These are phyloP conservation scores for Sesbania bispinosa DNA, from an alignment of 306 rosid genomes.

Conservation along the genomic window DNA sequence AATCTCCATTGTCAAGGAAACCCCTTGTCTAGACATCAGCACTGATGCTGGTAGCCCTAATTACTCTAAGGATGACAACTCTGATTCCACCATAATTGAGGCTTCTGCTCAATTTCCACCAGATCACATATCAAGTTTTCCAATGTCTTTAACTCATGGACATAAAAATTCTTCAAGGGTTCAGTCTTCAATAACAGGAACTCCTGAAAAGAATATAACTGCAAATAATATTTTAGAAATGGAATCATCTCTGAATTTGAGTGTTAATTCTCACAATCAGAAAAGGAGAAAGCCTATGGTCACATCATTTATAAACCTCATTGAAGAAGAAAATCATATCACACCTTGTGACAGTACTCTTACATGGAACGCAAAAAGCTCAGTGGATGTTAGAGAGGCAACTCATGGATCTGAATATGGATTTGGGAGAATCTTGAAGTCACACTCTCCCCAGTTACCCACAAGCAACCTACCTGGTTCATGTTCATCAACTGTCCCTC, in stretches of 20 bases:
- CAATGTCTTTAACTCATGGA: conserved; percentile 25
- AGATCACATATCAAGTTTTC: conserved; percentile 33
- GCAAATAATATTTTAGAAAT: conserved; percentile 41
- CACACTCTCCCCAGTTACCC: conserved; percentile 31
- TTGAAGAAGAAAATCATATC: conserved; percentile 40
- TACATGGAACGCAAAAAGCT: conserved; percentile 25
- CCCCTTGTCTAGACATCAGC: conserved; percentile 37
- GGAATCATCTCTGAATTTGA: conserved; percentile 58
- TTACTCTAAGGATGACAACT: conserved; percentile 42
- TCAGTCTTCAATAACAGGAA: conserved; percentile 39
- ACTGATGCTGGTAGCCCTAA: conserved; percentile 43
- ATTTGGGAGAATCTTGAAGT: conserved; percentile 29
- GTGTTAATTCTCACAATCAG: conserved; percentile 78
- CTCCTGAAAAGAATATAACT: conserved; percentile 54
- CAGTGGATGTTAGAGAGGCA: conserved; percentile 30
- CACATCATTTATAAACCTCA: conserved; percentile 39
- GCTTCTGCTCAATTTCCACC: conserved; percentile 38
- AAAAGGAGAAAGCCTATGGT: conserved; percentile 74
- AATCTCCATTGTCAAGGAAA: conserved; percentile 52
- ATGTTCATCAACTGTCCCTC: conserved; percentile 35
- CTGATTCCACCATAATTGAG: conserved; percentile 50
- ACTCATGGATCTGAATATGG: conserved; percentile 44
- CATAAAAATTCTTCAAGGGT: conserved; percentile 35
- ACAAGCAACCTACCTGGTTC: conserved; percentile 27
- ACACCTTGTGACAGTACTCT: conserved; percentile 39